Evolutionary conservation across 768 basidiomycete species (phyloP), one percentile per base, ranked within the genome.

Genomic region (Pulveroboletus sp.): DNA sequence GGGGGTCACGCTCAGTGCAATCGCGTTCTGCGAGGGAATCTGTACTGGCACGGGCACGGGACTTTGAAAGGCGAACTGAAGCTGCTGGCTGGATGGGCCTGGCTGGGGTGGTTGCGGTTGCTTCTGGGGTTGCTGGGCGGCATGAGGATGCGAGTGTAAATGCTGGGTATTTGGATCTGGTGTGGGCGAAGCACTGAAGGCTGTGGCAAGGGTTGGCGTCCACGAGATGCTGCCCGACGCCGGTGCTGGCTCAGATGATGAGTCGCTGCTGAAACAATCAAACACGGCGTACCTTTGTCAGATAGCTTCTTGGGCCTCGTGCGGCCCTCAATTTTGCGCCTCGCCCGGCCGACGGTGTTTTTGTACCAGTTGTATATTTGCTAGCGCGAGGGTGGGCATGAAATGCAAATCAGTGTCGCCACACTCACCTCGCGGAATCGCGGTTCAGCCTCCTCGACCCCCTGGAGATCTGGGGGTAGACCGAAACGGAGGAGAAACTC

Each of bases 311-410:
- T 71, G 33, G 79, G 73, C 37, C 79, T 70, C 1, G 78, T 74
- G 23, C 76, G 70, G 6, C 80, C 80, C 51, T 81, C 81, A 38
- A 76, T 67, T 61, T 81, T 81, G 40, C 81, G 71, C 45, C 81
- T 71, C 7, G 76, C 79, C 27, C 82, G 72, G 6, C 82, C 82
- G 46, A 81, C 77, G 16, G 82, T 82, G 63, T 84, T 84, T 68
- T 84, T 84, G 68, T 81, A 84, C 82, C 82, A 85, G 57, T 83
- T 84, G 69, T 84, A 84, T 49, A 84, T 81, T 77, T 82, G 81
- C 81, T 49, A 10, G 17, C 12, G 5, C 16, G 13, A 40, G 11
- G 35, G 32, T 43, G 14, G 35, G 33, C 4, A 19, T 16, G 21
- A 3, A 13, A 17, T 9, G 13, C 17, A 16, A 25, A 36, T 12